Evolutionary conservation across 306 rosid species (phyloP).

Genomic region (Prunus dulcis): DNA sequence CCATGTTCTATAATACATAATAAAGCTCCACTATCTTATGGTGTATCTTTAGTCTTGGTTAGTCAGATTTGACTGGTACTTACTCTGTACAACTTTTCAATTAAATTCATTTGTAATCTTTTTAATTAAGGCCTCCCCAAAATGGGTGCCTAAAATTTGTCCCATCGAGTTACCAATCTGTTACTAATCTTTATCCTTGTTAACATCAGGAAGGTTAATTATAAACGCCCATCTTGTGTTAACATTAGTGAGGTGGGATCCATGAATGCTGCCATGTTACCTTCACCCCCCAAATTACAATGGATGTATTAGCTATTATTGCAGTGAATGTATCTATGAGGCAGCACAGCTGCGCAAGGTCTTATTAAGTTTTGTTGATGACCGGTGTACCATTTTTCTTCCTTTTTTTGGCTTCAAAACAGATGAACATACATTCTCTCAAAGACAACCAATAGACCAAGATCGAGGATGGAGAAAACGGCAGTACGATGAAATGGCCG

Average conservation of each 20-base stretch:
- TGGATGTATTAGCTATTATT: constrained; percentile 2
- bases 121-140: background rate
- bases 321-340: constrained; percentile 3
- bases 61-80: constrained; percentile 24
- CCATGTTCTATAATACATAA: constrained; percentile 19
- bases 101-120: background rate
- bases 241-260: background rate
- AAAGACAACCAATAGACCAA: constrained; percentile 47
- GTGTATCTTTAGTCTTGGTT: constrained; percentile 37
- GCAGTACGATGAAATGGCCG: constrained; percentile 31
- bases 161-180: background rate
- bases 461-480: constrained; percentile 40
- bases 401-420: constrained; percentile 46
- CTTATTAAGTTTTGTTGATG: constrained; percentile 16
- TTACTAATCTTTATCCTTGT: background rate
- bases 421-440: constrained; percentile 57
- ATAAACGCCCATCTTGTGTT: background rate
- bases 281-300: background rate
- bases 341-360: constrained; percentile 17
- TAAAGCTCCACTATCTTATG: constrained; percentile 32
- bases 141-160: background rate
- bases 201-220: background rate
- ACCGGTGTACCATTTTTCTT: constrained; percentile 10
- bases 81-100: constrained; percentile 16
- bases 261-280: background rate